Evolutionary conservation across 192 early-diverging fungal species (phyloP).

Genomic region (Coemansia sp.): DNA sequence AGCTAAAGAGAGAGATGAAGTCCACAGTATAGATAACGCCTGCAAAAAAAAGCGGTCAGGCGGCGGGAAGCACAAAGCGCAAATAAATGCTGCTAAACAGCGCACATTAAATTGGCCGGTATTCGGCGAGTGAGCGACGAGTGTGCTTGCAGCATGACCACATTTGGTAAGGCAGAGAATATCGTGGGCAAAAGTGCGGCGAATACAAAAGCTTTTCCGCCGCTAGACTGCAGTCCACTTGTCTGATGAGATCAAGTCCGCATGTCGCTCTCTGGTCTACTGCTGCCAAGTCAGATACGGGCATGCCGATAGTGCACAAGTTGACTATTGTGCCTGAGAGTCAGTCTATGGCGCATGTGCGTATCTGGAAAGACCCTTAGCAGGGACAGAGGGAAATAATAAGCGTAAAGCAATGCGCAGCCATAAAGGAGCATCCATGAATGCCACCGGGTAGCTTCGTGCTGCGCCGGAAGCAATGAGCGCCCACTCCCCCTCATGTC

Average conservation of each 20-base stretch:
- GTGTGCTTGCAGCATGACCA: neutral
- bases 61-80: conserved; percentile 1
- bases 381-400: neutral
- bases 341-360: neutral
- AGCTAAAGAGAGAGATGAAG: neutral
- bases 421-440: neutral
- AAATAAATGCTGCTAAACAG: neutral
- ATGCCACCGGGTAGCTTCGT: neutral
- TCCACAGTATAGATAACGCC: neutral
- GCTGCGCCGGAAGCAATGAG: neutral
- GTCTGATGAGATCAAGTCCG: neutral
- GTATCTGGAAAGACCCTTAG: conserved; percentile 10
- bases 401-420: neutral
- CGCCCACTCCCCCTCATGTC: neutral
- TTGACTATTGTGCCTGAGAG: neutral
- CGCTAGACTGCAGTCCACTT: neutral
- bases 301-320: neutral
- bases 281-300: neutral
- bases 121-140: neutral
- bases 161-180: neutral
- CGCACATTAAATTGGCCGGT: conserved; percentile 5
- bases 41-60: neutral
- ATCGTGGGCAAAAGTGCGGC: neutral
- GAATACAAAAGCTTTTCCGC: neutral
- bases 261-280: neutral